phyloP scores from a whole-genome alignment of 202 grass and related monocot species.

The Zoysia matrella region DNA sequence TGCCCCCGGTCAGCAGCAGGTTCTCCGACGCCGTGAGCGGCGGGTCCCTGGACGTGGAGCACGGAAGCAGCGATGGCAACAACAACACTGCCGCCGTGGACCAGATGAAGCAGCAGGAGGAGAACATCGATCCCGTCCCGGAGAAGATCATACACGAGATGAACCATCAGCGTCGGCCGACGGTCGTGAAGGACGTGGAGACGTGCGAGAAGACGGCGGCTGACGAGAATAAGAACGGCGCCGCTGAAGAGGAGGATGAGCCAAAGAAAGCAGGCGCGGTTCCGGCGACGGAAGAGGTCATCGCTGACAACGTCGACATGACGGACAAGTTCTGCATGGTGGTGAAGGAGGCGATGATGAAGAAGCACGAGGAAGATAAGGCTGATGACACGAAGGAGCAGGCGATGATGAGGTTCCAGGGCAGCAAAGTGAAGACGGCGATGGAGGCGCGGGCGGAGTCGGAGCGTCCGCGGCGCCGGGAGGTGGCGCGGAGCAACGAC shows the following conservation, averaged over 20 bases:
- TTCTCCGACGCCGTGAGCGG: neutral
- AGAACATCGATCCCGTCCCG: conserved; percentile 12
- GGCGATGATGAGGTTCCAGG: conserved; percentile 31
- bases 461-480: conserved; percentile 44
- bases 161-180: neutral
- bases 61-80: neutral
- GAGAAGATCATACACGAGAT: conserved; percentile 64
- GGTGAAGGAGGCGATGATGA: conserved; percentile 37
- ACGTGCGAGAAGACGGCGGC: neutral
- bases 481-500: conserved; percentile 68
- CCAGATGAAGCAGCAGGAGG: neutral
- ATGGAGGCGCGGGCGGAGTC: conserved; percentile 39
- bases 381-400: neutral
- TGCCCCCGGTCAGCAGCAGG: neutral
- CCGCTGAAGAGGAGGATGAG: neutral
- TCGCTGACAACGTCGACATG: neutral
- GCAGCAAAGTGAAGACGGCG: conserved; percentile 47
- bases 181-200: neutral
- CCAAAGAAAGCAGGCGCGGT: conserved; percentile 19
- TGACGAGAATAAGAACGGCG: neutral
- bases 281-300: neutral
- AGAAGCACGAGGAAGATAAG: neutral
- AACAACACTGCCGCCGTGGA: neutral
- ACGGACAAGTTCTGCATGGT: conserved; percentile 36
- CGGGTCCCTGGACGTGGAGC: neutral